Conservation (phyloP, 108 stramenopile genomes). For the Cyclotella kingstonii region DNA sequence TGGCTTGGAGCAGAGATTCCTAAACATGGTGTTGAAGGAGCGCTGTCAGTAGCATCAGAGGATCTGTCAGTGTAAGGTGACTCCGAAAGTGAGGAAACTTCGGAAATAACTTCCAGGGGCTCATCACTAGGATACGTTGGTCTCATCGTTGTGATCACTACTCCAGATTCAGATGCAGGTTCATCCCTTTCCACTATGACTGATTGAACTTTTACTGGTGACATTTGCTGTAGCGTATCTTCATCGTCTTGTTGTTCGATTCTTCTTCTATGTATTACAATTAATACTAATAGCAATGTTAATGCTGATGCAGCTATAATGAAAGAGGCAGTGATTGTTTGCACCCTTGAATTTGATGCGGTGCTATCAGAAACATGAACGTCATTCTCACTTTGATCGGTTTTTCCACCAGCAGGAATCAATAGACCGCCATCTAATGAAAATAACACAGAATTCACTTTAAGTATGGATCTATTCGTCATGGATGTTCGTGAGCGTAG, state of each 20-base stretch:
- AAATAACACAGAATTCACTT: conserved; percentile 38
- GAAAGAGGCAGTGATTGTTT: conserved; percentile 1
- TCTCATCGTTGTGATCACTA: not conserved
- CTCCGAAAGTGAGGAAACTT: conserved; percentile 18
- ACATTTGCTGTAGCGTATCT: not conserved
- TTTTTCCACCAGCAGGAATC: conserved; percentile 6
- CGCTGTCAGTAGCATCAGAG: not conserved
- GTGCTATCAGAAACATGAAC: not conserved
- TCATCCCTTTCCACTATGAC: not conserved
- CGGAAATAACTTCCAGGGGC: conserved; percentile 4
- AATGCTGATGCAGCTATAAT: conserved; percentile 1
- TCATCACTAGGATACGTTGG: not conserved
- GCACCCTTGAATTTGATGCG: not conserved
- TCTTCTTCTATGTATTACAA: conserved; percentile 5
- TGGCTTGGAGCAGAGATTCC: conserved; percentile 15
- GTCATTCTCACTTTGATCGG: not conserved
- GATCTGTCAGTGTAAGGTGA: conserved; percentile 8
- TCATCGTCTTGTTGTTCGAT: not conserved
- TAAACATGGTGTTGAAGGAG: conserved; percentile 1
- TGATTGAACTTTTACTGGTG: not conserved
- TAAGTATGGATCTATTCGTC: not conserved
- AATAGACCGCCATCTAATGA: conserved; percentile 20
- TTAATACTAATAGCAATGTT: not conserved
- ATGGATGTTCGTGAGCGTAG: not conserved
- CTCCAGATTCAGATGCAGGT: not conserved